These are phyloP conservation scores for Jaltomata sinuosa DNA, from an alignment of 257 asterid species.

Conservation along the genomic window DNA sequence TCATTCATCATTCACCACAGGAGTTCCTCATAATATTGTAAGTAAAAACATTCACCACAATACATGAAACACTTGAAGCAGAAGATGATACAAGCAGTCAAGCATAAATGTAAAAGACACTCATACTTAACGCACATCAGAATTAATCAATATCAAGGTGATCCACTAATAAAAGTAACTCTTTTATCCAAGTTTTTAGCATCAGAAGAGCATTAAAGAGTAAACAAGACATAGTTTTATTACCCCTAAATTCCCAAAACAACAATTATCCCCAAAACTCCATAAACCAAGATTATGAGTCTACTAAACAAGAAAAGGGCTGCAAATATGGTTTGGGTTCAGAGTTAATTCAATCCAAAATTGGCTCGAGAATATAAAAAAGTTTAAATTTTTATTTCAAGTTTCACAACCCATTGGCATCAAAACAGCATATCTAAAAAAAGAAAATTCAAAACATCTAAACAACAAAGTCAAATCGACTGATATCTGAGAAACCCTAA, in stretches of 20 bases:
- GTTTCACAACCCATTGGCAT: neutral
- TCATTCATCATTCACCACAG: too few species aligned
- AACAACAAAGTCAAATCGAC: neutral
- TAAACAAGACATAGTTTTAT: neutral
- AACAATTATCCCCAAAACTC: neutral
- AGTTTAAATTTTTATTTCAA: neutral
- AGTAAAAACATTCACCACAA: neutral
- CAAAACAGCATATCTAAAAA: neutral
- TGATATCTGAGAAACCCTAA: neutral
- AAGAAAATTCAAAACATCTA: neutral
- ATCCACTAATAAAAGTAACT: neutral
- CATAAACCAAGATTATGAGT: neutral
- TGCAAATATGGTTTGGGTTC: neutral
- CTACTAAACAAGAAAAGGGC: neutral
- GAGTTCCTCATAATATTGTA: neutral
- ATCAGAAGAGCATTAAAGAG: neutral
- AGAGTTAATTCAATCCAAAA: neutral
- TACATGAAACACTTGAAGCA: neutral
- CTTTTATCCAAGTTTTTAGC: neutral
- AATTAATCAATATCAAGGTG: neutral
- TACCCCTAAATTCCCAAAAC: neutral
- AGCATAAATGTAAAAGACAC: neutral
- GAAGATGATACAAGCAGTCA: neutral
- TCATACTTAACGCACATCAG: neutral
- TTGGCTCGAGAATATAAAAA: neutral